These are phyloP conservation scores for Pseudogymnoascus sp. DNA, from an alignment of 2,329 filamentous ascomycete species.

Conservation along the genomic window DNA sequence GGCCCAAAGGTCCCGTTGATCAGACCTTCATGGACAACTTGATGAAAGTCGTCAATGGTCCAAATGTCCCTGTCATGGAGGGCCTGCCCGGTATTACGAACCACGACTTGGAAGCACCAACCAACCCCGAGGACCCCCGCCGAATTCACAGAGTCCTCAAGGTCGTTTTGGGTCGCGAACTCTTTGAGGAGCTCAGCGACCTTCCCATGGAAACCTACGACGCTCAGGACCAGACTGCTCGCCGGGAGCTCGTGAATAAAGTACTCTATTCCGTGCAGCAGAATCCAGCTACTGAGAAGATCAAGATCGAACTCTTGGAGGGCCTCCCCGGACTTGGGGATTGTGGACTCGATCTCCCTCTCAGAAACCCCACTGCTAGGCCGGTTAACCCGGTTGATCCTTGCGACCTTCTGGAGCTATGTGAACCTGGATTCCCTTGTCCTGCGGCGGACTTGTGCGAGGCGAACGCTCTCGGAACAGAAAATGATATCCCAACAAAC, in stretches of 20 bases:
- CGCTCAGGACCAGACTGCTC: background rate
- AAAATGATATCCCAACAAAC: background rate
- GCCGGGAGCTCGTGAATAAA: background rate
- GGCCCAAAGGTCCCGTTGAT: background rate
- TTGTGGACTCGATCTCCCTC: background rate
- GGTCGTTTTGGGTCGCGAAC: background rate
- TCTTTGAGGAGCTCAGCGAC: background rate
- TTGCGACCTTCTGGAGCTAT: background rate
- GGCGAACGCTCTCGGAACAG: background rate
- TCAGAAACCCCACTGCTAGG: background rate
- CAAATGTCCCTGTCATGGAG: background rate
- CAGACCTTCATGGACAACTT: background rate
- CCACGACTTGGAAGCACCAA: background rate
- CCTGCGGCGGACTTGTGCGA: background rate
- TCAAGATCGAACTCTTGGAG: background rate
- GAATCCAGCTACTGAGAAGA: background rate
- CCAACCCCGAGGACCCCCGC: background rate
- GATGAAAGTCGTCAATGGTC: background rate
- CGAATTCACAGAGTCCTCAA: background rate
- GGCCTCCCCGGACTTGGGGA: background rate
- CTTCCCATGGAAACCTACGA: background rate
- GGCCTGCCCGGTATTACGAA: background rate
- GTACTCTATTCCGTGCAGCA: background rate
- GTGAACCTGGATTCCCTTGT: background rate
- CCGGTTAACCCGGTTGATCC: background rate